Percentiles rank a stretch among this genome's conserved stretches.
phyloP scores from a whole-genome alignment of 2,329 filamentous ascomycete species.

The Scedosporium apiospermum region DNA sequence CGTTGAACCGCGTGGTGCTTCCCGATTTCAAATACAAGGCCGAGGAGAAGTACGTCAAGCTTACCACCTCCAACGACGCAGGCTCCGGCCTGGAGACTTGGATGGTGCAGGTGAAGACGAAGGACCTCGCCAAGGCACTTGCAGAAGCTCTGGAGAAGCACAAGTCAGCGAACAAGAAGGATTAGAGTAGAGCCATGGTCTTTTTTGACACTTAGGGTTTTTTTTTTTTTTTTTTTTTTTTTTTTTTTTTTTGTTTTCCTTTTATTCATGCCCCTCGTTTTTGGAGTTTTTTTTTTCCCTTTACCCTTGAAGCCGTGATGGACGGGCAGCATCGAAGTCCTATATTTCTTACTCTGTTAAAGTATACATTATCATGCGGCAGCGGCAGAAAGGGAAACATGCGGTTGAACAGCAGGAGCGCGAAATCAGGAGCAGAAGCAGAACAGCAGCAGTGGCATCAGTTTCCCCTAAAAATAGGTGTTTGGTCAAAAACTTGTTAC shows the following conservation, averaged over 20 bases:
- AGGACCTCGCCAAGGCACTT: slow-evolving; percentile 45
- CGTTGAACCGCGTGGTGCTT: slow-evolving; percentile 61
- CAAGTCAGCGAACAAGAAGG: slow-evolving; percentile 44
- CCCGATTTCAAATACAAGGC: slow-evolving; percentile 53
- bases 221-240: background rate
- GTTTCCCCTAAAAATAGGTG: background rate
- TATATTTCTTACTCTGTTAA: too few relatives aligned
- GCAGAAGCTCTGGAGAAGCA: slow-evolving; percentile 40
- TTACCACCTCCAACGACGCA: slow-evolving; percentile 46
- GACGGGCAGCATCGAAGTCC: too few relatives aligned
- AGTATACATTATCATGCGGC: too few relatives aligned
- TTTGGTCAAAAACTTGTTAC: background rate
- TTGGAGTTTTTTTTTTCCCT: too few relatives aligned
- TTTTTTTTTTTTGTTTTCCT: background rate
- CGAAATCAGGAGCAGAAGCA: too few relatives aligned
- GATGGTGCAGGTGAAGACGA: slow-evolving; percentile 62
- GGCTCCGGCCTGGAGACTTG: slow-evolving; percentile 57
- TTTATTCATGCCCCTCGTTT: background rate
- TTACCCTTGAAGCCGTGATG: too few relatives aligned
- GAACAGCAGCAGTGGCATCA: too few relatives aligned
- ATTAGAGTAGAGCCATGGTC: background rate
- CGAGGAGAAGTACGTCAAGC: slow-evolving; percentile 50
- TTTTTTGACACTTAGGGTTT: background rate
- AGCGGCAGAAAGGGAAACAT: too few relatives aligned
- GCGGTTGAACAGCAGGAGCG: too few relatives aligned